Evolutionary conservation across 1,284 basidiomycete genomes (phyloP).

Genomic region (Rhodotorula sp.): DNA sequence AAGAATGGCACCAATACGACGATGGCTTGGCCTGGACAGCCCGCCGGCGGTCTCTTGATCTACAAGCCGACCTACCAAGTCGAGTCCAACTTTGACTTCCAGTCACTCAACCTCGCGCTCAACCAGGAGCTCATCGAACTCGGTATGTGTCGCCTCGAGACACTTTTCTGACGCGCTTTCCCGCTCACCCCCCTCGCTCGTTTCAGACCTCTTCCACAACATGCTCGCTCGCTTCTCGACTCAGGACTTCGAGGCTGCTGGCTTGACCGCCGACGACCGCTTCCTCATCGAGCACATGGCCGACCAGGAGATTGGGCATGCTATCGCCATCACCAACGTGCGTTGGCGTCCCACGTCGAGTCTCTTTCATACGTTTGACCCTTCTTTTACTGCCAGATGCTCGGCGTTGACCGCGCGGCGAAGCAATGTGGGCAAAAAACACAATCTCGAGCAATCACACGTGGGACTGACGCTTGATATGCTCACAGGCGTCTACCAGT

Average conservation of each 20-base stretch:
- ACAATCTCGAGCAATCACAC: neutral
- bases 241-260: constrained; percentile 47
- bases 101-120: constrained; percentile 53
- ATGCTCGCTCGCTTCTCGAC: constrained; percentile 52
- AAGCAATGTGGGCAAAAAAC: constrained; percentile 28
- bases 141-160: constrained; percentile 45
- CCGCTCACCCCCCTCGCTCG: too few relatives aligned
- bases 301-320: constrained; percentile 59
- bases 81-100: constrained; percentile 55
- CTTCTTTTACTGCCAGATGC: neutral
- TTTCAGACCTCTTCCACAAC: constrained; percentile 46
- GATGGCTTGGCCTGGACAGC: constrained; percentile 17
- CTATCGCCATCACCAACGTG: constrained; percentile 56
- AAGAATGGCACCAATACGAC: constrained; percentile 35
- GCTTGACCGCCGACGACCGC: constrained; percentile 58
- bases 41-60: constrained; percentile 25
- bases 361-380: neutral
- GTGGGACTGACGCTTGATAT: too few relatives aligned
- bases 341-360: neutral
- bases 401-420: constrained; percentile 32
- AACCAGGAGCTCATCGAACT: constrained; percentile 39
- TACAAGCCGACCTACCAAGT: constrained; percentile 16
- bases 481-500: constrained; percentile 41
- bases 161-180: constrained; percentile 48
- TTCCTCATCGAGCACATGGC: constrained; percentile 59